Evolutionary conservation across 2,329 filamentous ascomycete genomes (phyloP).

Genomic region (Whalleya microplaca): DNA sequence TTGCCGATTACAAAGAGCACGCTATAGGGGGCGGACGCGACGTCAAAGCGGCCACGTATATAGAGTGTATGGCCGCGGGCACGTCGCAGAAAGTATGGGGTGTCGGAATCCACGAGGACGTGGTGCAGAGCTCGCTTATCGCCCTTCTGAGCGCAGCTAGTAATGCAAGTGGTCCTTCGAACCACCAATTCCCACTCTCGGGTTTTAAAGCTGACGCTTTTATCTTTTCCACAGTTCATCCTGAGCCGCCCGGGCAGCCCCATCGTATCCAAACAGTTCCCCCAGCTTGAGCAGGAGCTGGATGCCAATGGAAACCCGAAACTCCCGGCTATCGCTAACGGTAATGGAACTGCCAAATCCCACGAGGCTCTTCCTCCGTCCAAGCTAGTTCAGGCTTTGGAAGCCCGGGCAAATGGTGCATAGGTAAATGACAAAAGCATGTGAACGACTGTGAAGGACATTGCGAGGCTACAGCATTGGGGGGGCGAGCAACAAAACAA

Average conservation of each 20-base stretch:
- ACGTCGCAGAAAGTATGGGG: conserved; percentile 81
- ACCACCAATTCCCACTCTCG: neutral
- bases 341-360: conserved; percentile 28
- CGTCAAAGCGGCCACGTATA: conserved; percentile 93
- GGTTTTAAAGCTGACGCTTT: conserved; percentile 19
- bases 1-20: conserved; percentile 95
- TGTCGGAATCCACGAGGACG: conserved; percentile 89
- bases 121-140: conserved; percentile 86
- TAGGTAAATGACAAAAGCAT: too few species aligned
- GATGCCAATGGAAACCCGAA: conserved; percentile 35
- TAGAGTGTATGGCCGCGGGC: conserved; percentile 77
- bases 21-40: conserved; percentile 80
- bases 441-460: too few species aligned
- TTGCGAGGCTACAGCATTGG: conserved; percentile 2
- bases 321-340: conserved; percentile 29
- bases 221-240: conserved; percentile 63
- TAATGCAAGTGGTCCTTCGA: conserved; percentile 67
- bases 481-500: conserved; percentile 8
- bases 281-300: conserved; percentile 47
- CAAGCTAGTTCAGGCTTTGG: conserved; percentile 41
- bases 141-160: conserved; percentile 84
- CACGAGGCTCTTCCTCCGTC: conserved; percentile 26
- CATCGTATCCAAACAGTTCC: conserved; percentile 61
- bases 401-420: conserved; percentile 45
- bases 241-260: conserved; percentile 71